phyloP scores from a whole-genome alignment of 1,284 basidiomycete genomes.

The Prillingera fragicola region DNA sequence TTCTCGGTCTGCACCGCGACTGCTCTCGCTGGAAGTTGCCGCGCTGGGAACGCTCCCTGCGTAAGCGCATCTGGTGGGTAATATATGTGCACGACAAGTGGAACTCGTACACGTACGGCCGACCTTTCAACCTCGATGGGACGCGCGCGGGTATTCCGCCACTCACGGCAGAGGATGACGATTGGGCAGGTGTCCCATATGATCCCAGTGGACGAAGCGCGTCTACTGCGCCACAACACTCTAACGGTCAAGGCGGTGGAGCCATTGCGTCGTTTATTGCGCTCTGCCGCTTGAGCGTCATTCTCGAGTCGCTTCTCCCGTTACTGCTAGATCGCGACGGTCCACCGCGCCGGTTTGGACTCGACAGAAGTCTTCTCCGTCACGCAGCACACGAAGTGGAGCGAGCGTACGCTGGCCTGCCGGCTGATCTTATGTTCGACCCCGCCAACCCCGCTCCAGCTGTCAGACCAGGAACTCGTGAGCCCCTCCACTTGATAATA shows the following conservation, averaged over 20 bases:
- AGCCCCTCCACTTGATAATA: not conserved
- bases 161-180: constrained; percentile 14
- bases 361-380: constrained; percentile 9
- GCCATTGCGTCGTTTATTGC: constrained; percentile 15
- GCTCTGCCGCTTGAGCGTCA: constrained; percentile 5
- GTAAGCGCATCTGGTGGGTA: constrained; percentile 26
- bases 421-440: constrained; percentile 9
- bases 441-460: not conserved
- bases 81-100: constrained; percentile 23
- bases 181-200: not conserved
- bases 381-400: constrained; percentile 16
- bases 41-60: constrained; percentile 21
- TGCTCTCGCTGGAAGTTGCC: constrained; percentile 24
- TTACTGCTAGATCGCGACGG: constrained; percentile 13
- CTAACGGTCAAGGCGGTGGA: not conserved
- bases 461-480: constrained; percentile 1
- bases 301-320: constrained; percentile 15
- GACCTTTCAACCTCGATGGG: constrained; percentile 14
- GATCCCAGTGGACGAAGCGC: too few relatives aligned
- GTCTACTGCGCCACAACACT: not conserved
- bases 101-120: constrained; percentile 22
- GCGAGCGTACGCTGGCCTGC: constrained; percentile 12
- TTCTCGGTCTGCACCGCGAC: constrained; percentile 28
- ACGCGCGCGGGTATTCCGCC: constrained; percentile 7
- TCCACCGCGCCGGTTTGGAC: not conserved